Evolutionary conservation across 2,329 filamentous ascomycete genomes (phyloP).

Genomic region (Exophiala calicioides): DNA sequence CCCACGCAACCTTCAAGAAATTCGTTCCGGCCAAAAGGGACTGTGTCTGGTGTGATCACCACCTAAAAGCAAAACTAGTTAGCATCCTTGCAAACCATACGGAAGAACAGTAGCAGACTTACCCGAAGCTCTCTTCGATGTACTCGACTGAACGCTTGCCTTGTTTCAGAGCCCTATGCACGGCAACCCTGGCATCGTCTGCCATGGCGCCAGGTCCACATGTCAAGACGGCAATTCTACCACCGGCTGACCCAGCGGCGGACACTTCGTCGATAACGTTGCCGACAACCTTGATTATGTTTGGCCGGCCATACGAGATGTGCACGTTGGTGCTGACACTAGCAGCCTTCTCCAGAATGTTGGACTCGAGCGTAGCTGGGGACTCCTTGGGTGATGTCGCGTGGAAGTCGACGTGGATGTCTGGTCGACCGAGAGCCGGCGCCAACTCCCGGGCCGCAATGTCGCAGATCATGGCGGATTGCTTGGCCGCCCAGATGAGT

Average conservation of each 20-base stretch:
- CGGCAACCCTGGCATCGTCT: conserved; percentile 45
- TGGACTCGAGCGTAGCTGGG: too few relatives aligned
- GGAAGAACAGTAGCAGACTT: conserved; percentile 3
- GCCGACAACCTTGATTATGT: conserved; percentile 39
- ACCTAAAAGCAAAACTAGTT: too few relatives aligned
- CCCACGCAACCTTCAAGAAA: too few relatives aligned
- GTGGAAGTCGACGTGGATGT: conserved; percentile 38
- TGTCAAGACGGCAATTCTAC: conserved; percentile 42
- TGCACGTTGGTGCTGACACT: too few relatives aligned
- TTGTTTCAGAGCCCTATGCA: conserved; percentile 39
- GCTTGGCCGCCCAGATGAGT: conserved; percentile 39
- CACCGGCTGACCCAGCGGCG: conserved; percentile 32
- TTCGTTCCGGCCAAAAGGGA: too few relatives aligned
- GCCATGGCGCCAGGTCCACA: conserved; percentile 51
- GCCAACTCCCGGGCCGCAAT: conserved; percentile 35
- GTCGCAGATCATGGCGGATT: conserved; percentile 36
- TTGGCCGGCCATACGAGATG: conserved; percentile 41
- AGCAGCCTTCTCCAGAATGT: too few relatives aligned
- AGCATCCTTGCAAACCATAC: too few relatives aligned
- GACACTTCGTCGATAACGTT: conserved; percentile 37
- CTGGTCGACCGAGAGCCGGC: conserved; percentile 32
- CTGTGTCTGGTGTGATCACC: too few relatives aligned
- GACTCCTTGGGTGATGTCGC: conserved; percentile 28
- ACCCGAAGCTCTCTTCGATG: conserved; percentile 52
- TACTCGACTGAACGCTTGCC: conserved; percentile 43